These are phyloP conservation scores for Nymphaea colorata DNA, from an alignment of 164 flowering plant species.

Conservation along the genomic window DNA sequence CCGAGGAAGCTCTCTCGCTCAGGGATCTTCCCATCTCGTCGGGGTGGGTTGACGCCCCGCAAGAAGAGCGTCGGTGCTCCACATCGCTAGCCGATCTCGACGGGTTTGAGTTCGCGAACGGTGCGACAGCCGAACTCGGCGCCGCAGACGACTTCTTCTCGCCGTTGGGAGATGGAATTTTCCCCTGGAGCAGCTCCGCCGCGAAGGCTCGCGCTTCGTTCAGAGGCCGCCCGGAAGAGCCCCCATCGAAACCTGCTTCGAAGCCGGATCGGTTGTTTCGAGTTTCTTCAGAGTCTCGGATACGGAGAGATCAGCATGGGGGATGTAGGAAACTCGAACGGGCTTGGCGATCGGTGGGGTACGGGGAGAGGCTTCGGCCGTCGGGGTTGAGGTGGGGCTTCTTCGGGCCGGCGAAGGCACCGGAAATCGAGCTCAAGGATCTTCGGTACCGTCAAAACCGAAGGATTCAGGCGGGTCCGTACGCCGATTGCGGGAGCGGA, in stretches of 20 bases:
- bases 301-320: neutral
- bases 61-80: neutral
- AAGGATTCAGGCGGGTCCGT: conserved; percentile 9
- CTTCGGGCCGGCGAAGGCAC: conserved; percentile 28
- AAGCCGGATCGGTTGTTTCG: too few relatives aligned
- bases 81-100: conserved; percentile 18
- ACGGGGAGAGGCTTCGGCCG: too few relatives aligned
- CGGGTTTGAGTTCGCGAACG: conserved; percentile 41
- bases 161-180: conserved; percentile 29
- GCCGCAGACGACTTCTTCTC: conserved; percentile 53
- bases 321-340: too few relatives aligned
- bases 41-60: neutral
- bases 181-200: conserved; percentile 17
- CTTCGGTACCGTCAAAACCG: conserved; percentile 50
- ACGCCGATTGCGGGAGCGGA: neutral
- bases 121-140: conserved; percentile 16
- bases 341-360: too few relatives aligned
- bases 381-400: conserved; percentile 6
- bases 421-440: conserved; percentile 58
- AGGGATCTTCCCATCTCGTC: conserved; percentile 18
- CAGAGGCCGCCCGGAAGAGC: too few relatives aligned
- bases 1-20: conserved; percentile 20
- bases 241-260: too few relatives aligned
- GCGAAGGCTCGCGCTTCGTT: too few relatives aligned
- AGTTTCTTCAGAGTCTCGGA: conserved; percentile 9